Percentiles rank a stretch among this genome's conserved stretches.
phyloP scores from a whole-genome alignment of 2,329 filamentous ascomycete species.

The Pseudogymnoascus sp. region DNA sequence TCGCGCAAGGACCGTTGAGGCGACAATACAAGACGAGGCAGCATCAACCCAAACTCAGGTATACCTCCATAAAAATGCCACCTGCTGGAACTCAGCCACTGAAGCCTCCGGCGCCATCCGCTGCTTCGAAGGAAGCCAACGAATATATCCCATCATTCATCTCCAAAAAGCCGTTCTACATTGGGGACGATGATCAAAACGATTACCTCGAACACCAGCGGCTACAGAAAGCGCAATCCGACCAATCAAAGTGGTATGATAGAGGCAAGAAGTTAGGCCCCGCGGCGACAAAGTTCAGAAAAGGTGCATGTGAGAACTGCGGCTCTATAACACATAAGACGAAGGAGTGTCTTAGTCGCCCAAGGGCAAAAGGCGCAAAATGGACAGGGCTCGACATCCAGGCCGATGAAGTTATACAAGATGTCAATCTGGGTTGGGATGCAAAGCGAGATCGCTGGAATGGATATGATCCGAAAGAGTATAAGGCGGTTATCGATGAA shows the following conservation, averaged over 20 bases:
- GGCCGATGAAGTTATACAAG: constrained; percentile 79
- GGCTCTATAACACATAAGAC: constrained; percentile 94
- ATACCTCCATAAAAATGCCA: constrained; percentile 31
- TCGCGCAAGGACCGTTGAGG: background rate
- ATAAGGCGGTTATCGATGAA: constrained; percentile 78
- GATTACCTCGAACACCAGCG: constrained; percentile 97
- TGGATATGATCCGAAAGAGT: constrained; percentile 88
- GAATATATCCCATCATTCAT: constrained; percentile 98
- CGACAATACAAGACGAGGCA: background rate
- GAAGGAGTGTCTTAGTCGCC: constrained; percentile 86
- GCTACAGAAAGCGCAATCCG: constrained; percentile 58
- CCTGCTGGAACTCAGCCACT: constrained; percentile 29
- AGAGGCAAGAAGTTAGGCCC: constrained; percentile 77
- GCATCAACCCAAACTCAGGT: background rate
- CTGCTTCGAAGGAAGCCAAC: constrained; percentile 78
- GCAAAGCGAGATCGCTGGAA: constrained; percentile 98
- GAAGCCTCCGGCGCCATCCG: constrained; percentile 30
- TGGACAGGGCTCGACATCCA: constrained; percentile 92
- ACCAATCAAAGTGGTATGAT: constrained; percentile 83
- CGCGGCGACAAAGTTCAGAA: constrained; percentile 92
- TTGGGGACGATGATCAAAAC: constrained; percentile 66
- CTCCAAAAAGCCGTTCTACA: constrained; percentile 95
- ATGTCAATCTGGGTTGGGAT: constrained; percentile 87
- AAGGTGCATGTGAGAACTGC: constrained; percentile 97
- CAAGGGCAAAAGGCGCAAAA: constrained; percentile 80